Percentiles rank a stretch among this genome's conserved stretches.
Conservation (phyloP, 2,329 filamentous ascomycete genomes). For the Fusarium cyanostomum region DNA sequence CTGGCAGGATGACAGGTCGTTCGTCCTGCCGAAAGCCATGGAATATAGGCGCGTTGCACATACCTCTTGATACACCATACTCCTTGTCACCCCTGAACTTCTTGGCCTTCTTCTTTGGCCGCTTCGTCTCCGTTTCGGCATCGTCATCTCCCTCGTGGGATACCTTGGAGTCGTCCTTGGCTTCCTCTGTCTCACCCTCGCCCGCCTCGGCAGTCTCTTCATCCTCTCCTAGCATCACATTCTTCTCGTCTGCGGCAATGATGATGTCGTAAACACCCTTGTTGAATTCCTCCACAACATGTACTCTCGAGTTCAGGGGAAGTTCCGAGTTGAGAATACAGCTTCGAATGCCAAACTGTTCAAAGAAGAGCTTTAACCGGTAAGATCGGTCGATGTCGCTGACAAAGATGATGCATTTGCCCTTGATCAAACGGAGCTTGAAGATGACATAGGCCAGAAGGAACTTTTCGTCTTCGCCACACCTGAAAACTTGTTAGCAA, state of each 20-base stretch:
- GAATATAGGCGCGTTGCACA: neutral
- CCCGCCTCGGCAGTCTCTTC: slow-evolving; percentile 55
- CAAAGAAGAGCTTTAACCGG: slow-evolving; percentile 90
- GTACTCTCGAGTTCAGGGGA: slow-evolving; percentile 89
- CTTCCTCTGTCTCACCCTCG: slow-evolving; percentile 57
- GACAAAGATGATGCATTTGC: slow-evolving; percentile 80
- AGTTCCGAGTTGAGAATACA: slow-evolving; percentile 95
- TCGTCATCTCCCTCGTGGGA: slow-evolving; percentile 28
- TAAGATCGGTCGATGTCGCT: slow-evolving; percentile 89
- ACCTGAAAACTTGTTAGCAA: slow-evolving; percentile 57
- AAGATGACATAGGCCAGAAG: slow-evolving; percentile 92
- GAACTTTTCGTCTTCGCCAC: slow-evolving; percentile 98
- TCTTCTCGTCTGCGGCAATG: slow-evolving; percentile 93
- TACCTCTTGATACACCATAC: slow-evolving; percentile 90
- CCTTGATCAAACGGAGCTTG: slow-evolving; percentile 92
- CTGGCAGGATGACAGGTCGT: neutral
- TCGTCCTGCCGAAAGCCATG: no score
- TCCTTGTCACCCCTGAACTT: slow-evolving; percentile 77
- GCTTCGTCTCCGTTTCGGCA: slow-evolving; percentile 46
- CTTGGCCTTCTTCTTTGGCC: slow-evolving; percentile 52
- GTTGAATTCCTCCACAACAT: slow-evolving; percentile 98
- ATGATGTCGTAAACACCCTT: slow-evolving; percentile 97
- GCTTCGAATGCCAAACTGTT: slow-evolving; percentile 95
- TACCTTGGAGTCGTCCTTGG: slow-evolving; percentile 37
- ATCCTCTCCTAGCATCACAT: slow-evolving; percentile 79